A percentile compares a stretch with the other conserved stretches of the same genome.
phyloP scores from a whole-genome alignment of 1,139 yeast genomes.

The Casaregolazyma suthepensis region DNA sequence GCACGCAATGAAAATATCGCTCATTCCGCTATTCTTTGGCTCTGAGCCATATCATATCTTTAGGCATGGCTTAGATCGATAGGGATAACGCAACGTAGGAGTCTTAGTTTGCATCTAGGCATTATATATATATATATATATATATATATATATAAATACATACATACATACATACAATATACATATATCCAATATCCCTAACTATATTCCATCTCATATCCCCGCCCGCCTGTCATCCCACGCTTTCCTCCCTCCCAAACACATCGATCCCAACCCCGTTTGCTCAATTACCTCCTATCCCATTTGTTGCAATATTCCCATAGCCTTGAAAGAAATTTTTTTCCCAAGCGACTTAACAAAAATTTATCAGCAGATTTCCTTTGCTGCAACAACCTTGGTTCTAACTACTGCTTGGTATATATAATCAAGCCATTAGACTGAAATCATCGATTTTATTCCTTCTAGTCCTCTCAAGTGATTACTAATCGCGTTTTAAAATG shows the following conservation, averaged over 20 bases:
- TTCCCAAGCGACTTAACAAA: not conserved
- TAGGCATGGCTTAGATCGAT: too few relatives aligned
- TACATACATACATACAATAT: too few relatives aligned
- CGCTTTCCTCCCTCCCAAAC: too few relatives aligned
- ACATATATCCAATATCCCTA: too few relatives aligned
- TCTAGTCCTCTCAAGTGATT: not conserved
- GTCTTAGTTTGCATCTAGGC: too few relatives aligned
- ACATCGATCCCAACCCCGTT: not conserved
- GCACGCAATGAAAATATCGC: too few relatives aligned
- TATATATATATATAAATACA: too few relatives aligned
- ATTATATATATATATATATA: too few relatives aligned
- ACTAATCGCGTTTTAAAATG: slow-evolving; percentile 24
- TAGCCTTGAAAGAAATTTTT: not conserved
- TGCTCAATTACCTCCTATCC: not conserved
- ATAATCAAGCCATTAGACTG: not conserved
- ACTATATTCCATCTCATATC: too few relatives aligned
- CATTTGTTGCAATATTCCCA: not conserved
- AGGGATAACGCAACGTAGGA: too few relatives aligned
- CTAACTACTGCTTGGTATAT: not conserved
- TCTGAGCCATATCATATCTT: too few relatives aligned
- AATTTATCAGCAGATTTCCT: not conserved
- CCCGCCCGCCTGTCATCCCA: not conserved
- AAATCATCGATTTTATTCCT: not conserved
- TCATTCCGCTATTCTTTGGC: too few relatives aligned
- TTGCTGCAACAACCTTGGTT: not conserved